Evolutionary conservation across 2,329 filamentous ascomycete genomes (phyloP).

Genomic region (Apiospora saccharicola): DNA sequence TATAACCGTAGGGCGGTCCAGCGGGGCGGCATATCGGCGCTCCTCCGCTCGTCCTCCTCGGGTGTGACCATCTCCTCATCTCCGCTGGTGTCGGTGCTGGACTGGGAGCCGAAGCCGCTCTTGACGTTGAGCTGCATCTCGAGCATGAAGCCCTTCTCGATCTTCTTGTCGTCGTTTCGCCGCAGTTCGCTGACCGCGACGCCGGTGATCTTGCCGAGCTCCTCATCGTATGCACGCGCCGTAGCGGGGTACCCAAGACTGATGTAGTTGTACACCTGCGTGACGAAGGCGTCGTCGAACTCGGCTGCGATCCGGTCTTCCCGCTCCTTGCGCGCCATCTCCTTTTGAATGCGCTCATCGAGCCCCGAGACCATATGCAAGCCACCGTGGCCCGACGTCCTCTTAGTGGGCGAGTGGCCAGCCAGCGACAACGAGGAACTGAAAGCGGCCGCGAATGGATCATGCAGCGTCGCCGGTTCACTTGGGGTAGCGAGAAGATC

Average conservation of each 20-base stretch:
- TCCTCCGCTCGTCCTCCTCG: constrained; percentile 58
- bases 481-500: constrained; percentile 60
- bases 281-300: constrained; percentile 85
- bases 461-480: constrained; percentile 49
- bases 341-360: constrained; percentile 57
- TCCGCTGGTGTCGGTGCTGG: constrained; percentile 39
- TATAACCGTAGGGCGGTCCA: constrained; percentile 88
- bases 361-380: constrained; percentile 60
- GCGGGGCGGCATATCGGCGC: constrained; percentile 56
- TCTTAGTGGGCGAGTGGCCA: constrained; percentile 46
- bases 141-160: constrained; percentile 77
- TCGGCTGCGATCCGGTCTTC: constrained; percentile 67
- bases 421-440: constrained; percentile 44
- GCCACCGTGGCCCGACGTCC: constrained; percentile 45
- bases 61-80: constrained; percentile 43
- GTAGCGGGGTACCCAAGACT: constrained; percentile 90
- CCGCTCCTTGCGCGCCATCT: constrained; percentile 57
- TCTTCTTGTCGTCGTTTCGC: constrained; percentile 67
- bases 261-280: constrained; percentile 96
- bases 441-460: constrained; percentile 53
- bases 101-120: constrained; percentile 39
- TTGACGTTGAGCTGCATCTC: constrained; percentile 53
- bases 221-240: constrained; percentile 82
- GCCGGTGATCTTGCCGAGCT: constrained; percentile 81
- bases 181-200: constrained; percentile 73